A percentile compares a stretch with the other conserved stretches of the same genome.
phyloP scores from a whole-genome alignment of 1,284 basidiomycete species.

The Pseudomicrostroma phylloplanum region DNA sequence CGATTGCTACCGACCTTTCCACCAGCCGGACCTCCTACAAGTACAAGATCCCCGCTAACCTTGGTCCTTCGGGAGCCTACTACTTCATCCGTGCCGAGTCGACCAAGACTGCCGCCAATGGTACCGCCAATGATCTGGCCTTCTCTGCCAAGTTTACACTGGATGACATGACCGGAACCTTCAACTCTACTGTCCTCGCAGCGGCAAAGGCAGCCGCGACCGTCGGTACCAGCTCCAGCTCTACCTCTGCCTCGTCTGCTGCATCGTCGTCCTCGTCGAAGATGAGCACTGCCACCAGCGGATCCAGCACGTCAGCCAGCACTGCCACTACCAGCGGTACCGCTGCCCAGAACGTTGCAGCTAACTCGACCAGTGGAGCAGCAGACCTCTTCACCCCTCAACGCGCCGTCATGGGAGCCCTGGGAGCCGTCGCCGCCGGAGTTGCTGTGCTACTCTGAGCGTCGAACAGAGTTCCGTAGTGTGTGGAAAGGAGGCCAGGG shows the following conservation, averaged over 20 bases:
- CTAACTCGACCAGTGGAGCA: conserved; percentile 8
- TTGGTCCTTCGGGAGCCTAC: conserved; percentile 32
- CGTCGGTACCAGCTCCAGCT: conserved; percentile 4
- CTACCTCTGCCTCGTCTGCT: background rate
- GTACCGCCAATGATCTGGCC: conserved; percentile 27
- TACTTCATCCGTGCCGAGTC: conserved; percentile 46
- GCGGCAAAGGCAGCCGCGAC: background rate
- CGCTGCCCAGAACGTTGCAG: background rate
- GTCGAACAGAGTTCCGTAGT: too few relatives aligned
- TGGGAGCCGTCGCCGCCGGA: conserved; percentile 9
- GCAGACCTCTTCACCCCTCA: background rate
- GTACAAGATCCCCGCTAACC: conserved; percentile 25
- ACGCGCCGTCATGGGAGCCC: conserved; percentile 7
- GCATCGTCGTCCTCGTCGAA: conserved; percentile 13
- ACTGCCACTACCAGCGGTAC: background rate
- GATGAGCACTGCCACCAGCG: background rate
- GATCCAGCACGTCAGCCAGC: background rate
- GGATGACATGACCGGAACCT: conserved; percentile 28
- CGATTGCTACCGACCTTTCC: conserved; percentile 24
- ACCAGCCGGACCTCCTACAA: conserved; percentile 12
- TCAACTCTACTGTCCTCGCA: conserved; percentile 35
- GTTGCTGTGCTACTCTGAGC: conserved; percentile 11
- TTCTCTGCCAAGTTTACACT: conserved; percentile 43
- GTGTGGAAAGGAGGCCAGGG: too few relatives aligned
- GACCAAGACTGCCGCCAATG: conserved; percentile 24